Evolutionary conservation across 2,329 filamentous ascomycete species (phyloP), one percentile per base, ranked within the genome.

Genomic region (Ascomycota sp.): DNA sequence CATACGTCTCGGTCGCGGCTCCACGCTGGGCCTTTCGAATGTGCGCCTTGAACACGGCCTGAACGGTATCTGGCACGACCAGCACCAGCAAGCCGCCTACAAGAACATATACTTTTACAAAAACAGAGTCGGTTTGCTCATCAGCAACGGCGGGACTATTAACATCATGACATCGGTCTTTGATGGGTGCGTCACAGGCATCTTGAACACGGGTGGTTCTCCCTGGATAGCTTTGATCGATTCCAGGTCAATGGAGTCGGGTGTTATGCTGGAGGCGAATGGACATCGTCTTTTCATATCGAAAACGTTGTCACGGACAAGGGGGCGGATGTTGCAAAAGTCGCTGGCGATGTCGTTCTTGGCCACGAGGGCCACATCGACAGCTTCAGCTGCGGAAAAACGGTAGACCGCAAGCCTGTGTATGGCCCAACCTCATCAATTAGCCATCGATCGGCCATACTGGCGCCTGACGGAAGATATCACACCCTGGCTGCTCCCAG

Each of bases 101-200:
- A 59, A 59, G 42, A 47, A 45, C 35, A 54, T 60, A 19, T 50
- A 55, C 38, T 58, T 59, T 32, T 56, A 41, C 37, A 44, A 55
- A 22, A 57, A 57, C 36, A 53, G 48, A 0, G 40, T 57, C 5
- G 56, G 40, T 13, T 37, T 45, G 34, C 36, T 44, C 30, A 39
- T 46, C 30, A 35, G 29, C 23, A 39, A 35, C 5, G 56, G 53
- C 3, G 42, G 43, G 28, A 57, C 55, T 23, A 53, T 60, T 33
- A 52, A 43, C 34, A 41, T 60, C 20, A 36, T 57, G 25, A 43
- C 43, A 1, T 46, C 55, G 1, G 56, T 52, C 2, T 59, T 57
- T 29, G 52, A 58, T 7, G 52, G 46, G 4, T 48, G 48, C 23
- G 52, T 50, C 12, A 48, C 44, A 7, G 52, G 41, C 11, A 44